A percentile compares a stretch with the other conserved stretches of the same genome.
These are phyloP conservation scores for Capsicum pubescens DNA, from an alignment of 257 asterid species.

Conservation along the genomic window DNA sequence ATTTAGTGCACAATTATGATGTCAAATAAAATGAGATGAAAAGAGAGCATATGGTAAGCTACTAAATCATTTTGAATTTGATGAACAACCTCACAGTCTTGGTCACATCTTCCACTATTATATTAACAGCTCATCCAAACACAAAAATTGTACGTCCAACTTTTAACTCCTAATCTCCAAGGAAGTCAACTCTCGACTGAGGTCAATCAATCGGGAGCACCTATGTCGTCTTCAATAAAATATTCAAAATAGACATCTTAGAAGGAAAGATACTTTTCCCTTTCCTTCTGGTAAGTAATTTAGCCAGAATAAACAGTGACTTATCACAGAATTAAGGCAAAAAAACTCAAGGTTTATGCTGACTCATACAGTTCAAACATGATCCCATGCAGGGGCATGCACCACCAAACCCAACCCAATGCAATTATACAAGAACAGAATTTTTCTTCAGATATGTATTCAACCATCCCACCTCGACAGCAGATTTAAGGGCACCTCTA, in stretches of 20 bases:
- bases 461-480: constrained; percentile 50
- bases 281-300: not conserved
- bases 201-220: constrained; percentile 20
- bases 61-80: not conserved
- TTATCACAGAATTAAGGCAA: not conserved
- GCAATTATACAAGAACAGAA: not conserved
- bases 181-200: not conserved
- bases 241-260: not conserved
- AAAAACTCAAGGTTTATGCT: not conserved
- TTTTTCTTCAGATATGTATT: not conserved
- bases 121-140: not conserved
- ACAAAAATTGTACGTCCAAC: not conserved
- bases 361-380: constrained; percentile 18
- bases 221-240: not conserved
- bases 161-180: not conserved
- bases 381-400: not conserved
- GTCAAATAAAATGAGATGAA: not conserved
- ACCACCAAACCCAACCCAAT: constrained; percentile 8
- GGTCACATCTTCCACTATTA: not conserved
- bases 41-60: not conserved
- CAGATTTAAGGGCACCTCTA: constrained; percentile 66
- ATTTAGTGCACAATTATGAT: not conserved
- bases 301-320: not conserved
- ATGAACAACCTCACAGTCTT: not conserved
- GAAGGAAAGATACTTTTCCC: not conserved